Conservation (phyloP, 495 filamentous ascomycete species). For the Trichoderma virens region DNA sequence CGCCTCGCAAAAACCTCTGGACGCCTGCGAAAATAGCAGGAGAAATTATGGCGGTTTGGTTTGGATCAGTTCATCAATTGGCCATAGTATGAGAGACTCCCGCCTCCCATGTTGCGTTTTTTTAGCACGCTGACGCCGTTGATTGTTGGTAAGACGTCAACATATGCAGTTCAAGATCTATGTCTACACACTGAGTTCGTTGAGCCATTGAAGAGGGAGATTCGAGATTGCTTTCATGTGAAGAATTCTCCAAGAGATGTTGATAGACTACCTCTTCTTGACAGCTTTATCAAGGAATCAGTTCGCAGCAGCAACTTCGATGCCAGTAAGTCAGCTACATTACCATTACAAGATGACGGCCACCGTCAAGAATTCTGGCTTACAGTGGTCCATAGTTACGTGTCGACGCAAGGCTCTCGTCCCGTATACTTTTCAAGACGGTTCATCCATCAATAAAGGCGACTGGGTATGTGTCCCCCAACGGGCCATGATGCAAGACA, state of each 20-base stretch:
- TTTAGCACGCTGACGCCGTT: not conserved
- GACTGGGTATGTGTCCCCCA: not conserved
- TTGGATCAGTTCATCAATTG: conserved; percentile 18
- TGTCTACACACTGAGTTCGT: not conserved
- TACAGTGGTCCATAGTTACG: not conserved
- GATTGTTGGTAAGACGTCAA: not conserved
- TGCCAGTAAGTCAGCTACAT: not conserved
- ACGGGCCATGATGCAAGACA: not conserved
- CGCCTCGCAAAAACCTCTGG: conserved; percentile 16
- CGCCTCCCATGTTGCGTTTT: not conserved
- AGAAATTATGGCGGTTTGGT: conserved; percentile 27
- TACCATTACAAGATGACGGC: not conserved
- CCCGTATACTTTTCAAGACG: not conserved
- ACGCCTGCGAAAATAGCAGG: conserved; percentile 17
- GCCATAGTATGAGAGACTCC: conserved; percentile 14
- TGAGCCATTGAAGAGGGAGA: not conserved
- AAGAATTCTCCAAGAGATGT: not conserved
- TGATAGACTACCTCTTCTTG: conserved; percentile 20
- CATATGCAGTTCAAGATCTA: not conserved
- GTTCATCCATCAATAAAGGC: not conserved
- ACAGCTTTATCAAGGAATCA: conserved; percentile 34
- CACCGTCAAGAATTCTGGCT: not conserved
- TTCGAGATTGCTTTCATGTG: not conserved
- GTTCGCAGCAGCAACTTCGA: not conserved
- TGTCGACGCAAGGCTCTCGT: not conserved